A percentile compares a stretch with the other conserved stretches of the same genome.
These are phyloP conservation scores for Lentinus tigrinus DNA, from an alignment of 768 basidiomycete species.

Conservation along the genomic window DNA sequence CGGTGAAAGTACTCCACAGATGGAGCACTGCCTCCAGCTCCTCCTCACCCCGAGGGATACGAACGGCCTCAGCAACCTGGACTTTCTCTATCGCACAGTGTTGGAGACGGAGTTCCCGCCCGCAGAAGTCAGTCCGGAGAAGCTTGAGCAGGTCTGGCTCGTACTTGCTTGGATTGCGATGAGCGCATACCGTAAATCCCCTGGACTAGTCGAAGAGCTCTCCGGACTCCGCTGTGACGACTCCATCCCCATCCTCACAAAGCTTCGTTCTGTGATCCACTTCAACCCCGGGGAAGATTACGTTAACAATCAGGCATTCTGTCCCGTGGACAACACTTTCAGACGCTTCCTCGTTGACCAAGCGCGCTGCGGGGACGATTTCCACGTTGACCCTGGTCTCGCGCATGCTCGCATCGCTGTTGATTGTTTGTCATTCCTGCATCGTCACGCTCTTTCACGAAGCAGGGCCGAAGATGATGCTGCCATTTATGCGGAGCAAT, in stretches of 20 bases:
- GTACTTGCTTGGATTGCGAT: neutral
- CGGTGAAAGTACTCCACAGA: neutral
- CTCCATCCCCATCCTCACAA: neutral
- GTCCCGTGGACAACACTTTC: constrained; percentile 1
- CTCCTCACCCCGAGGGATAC: neutral
- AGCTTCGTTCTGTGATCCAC: neutral
- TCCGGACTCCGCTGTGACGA: neutral
- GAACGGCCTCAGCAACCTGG: neutral
- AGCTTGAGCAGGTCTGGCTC: neutral
- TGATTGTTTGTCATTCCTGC: no score
- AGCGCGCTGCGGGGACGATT: neutral
- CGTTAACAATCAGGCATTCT: neutral
- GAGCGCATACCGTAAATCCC: neutral
- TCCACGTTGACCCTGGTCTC: neutral
- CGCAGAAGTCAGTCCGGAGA: no score
- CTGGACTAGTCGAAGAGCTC: neutral
- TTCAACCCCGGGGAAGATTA: neutral
- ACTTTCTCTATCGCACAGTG: neutral
- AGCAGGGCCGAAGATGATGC: no score
- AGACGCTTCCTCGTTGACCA: neutral
- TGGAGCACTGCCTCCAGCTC: neutral
- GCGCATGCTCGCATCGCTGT: neutral
- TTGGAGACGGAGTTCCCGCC: neutral
- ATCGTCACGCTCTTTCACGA: no score
- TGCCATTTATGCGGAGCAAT: no score